A percentile compares a stretch with the other conserved stretches of the same genome.
Evolutionary conservation across 2,329 filamentous ascomycete genomes (phyloP).

Genomic region (Dactylella cylindrospora): DNA sequence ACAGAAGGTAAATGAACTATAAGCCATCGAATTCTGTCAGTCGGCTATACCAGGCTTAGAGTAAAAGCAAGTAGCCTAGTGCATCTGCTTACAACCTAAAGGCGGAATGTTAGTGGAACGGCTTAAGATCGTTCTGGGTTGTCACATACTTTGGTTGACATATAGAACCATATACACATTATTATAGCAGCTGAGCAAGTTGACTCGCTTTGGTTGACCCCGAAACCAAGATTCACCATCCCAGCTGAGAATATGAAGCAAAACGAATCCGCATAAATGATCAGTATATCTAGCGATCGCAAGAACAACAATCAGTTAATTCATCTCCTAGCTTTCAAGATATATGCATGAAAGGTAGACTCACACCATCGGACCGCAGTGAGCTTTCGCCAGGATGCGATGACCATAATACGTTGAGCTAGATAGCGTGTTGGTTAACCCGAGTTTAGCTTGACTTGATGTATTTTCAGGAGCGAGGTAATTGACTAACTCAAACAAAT

Average conservation of each 20-base stretch:
- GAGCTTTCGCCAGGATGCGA: slow-evolving; percentile 12
- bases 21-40: not conserved
- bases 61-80: slow-evolving; percentile 50
- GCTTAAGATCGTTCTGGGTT: slow-evolving; percentile 12
- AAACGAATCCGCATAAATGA: slow-evolving; percentile 63
- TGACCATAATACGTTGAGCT: slow-evolving; percentile 13
- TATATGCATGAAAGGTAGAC: slow-evolving; percentile 1
- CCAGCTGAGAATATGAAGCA: slow-evolving; percentile 61
- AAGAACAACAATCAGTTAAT: too few species aligned
- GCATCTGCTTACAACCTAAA: slow-evolving; percentile 20
- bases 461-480: too few species aligned
- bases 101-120: not conserved
- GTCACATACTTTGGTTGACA: slow-evolving; percentile 61
- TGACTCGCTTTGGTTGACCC: slow-evolving; percentile 56
- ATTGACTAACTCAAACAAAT: slow-evolving; percentile 13
- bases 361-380: slow-evolving; percentile 29
- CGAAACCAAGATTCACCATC: slow-evolving; percentile 60
- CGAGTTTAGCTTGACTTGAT: too few species aligned
- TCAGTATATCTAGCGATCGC: slow-evolving; percentile 57
- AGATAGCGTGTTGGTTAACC: not conserved
- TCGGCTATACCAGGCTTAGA: too few species aligned
- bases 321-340: too few species aligned
- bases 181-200: slow-evolving; percentile 62
- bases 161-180: slow-evolving; percentile 62
- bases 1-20: slow-evolving; percentile 63